A percentile compares a stretch with the other conserved stretches of the same genome.
phyloP scores from a whole-genome alignment of 2,329 filamentous ascomycete genomes.

The Volutella citrinella region DNA sequence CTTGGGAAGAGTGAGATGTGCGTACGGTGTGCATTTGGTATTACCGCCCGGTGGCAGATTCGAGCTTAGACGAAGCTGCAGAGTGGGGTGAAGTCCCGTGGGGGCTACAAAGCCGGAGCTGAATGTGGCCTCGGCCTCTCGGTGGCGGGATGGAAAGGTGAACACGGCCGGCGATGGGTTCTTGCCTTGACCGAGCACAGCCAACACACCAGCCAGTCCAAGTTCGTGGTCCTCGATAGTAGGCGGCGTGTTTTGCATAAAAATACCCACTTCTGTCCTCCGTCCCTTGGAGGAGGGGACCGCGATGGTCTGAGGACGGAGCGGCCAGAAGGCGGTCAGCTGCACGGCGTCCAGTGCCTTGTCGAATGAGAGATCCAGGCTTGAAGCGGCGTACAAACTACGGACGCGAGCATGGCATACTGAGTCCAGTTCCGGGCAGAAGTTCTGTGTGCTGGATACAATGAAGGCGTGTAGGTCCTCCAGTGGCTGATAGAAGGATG shows the following conservation, averaged over 20 bases:
- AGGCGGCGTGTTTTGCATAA: constrained; percentile 61
- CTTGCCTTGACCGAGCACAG: constrained; percentile 71
- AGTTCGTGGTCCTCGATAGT: constrained; percentile 68
- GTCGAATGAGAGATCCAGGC: constrained; percentile 77
- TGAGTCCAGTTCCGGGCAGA: constrained; percentile 47
- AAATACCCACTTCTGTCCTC: constrained; percentile 76
- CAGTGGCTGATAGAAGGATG: constrained; percentile 69
- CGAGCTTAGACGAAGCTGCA: constrained; percentile 64
- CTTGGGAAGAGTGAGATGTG: constrained; percentile 80
- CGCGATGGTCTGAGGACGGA: constrained; percentile 37
- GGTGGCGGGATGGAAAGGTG: constrained; percentile 77
- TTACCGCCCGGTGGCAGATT: constrained; percentile 48
- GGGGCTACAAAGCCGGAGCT: constrained; percentile 63
- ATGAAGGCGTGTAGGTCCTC: constrained; percentile 54
- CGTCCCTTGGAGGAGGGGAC: constrained; percentile 42
- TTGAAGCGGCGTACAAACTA: constrained; percentile 50
- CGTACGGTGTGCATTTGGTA: constrained; percentile 68
- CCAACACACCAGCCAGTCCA: constrained; percentile 73
- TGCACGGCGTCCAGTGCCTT: constrained; percentile 62
- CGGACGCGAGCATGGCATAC: constrained; percentile 49
- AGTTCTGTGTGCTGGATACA: constrained; percentile 46
- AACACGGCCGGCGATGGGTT: constrained; percentile 76
- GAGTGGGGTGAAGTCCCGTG: constrained; percentile 78
- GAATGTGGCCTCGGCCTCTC: constrained; percentile 57
- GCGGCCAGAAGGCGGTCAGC: constrained; percentile 63